Evolutionary conservation across 306 rosid genomes (phyloP).

Genomic region (Erythrophleum fordii): DNA sequence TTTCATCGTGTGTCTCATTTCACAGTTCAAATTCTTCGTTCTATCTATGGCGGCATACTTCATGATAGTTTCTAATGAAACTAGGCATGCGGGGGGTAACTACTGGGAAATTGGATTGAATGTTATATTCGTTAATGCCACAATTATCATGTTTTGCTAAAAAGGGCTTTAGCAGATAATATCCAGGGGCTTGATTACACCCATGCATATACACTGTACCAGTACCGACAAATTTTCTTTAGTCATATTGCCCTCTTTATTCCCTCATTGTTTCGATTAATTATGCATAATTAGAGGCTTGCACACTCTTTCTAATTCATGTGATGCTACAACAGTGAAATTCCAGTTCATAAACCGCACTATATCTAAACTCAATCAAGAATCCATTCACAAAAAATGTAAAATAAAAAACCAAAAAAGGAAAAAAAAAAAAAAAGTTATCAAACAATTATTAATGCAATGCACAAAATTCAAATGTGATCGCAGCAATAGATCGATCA

Average conservation of each 20-base stretch:
- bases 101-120: neutral
- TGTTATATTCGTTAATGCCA: neutral
- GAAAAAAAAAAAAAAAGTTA: too few species aligned
- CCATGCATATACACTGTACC: neutral
- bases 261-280: neutral
- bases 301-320: neutral
- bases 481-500: conserved; percentile 28
- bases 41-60: neutral
- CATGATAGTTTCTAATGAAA: neutral
- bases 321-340: neutral
- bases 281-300: neutral
- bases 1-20: neutral
- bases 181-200: neutral
- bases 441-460: neutral
- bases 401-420: neutral
- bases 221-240: neutral
- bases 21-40: neutral
- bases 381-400: neutral
- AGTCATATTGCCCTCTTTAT: neutral
- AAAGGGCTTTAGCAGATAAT: neutral
- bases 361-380: neutral
- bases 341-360: neutral
- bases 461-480: neutral
- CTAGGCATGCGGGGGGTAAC: neutral
- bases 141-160: neutral